A percentile compares a stretch with the other conserved stretches of the same genome.
Evolutionary conservation across 257 asterid genomes (phyloP).

Genomic region (Solanum chilense): DNA sequence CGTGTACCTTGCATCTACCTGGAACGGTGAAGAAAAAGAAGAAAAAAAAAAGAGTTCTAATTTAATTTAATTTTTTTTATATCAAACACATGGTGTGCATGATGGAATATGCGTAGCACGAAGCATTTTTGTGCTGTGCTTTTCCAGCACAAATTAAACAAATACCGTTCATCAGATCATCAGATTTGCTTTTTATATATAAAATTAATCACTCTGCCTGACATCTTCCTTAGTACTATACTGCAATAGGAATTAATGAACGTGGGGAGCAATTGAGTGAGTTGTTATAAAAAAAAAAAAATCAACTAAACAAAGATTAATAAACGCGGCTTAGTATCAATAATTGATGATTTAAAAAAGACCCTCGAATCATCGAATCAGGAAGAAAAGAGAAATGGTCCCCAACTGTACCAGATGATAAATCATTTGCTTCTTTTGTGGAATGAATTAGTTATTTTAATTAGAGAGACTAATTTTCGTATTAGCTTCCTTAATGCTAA

Average conservation of each 20-base stretch:
- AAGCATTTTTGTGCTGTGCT: slow-evolving; percentile 21
- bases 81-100: neutral
- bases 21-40: neutral
- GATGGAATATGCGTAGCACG: slow-evolving; percentile 5
- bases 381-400: slow-evolving; percentile 19
- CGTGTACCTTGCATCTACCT: slow-evolving; percentile 64
- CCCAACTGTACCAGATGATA: slow-evolving; percentile 10
- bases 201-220: neutral
- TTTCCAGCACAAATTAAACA: slow-evolving; percentile 37
- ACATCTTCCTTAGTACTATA: neutral
- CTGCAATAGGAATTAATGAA: neutral
- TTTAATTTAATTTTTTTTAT: neutral
- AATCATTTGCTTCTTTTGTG: neutral
- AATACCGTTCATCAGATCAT: neutral
- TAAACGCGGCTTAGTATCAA: slow-evolving; percentile 3
- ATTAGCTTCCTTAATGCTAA: slow-evolving; percentile 16
- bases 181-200: neutral
- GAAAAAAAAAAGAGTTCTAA: neutral
- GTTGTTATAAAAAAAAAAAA: neutral
- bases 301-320: neutral
- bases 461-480: neutral
- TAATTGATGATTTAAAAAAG: slow-evolving; percentile 18
- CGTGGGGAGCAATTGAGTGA: slow-evolving; percentile 2
- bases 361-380: neutral
- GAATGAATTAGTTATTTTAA: neutral